Evolutionary conservation across 176 grass and related monocot species (phyloP).

Genomic region (Paspalum notatum): DNA sequence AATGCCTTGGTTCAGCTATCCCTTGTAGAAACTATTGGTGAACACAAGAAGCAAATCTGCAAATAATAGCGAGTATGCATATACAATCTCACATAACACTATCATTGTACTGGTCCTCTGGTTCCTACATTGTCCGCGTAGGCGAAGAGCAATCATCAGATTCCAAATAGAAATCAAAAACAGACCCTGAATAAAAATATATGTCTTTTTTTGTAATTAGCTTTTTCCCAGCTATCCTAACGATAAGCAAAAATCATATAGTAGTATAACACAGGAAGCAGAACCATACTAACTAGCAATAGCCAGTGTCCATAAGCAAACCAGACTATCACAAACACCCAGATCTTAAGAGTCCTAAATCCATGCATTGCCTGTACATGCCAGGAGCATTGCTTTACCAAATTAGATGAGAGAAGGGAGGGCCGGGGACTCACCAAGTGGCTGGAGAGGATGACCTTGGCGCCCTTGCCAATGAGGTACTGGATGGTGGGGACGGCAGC

Average conservation of each 20-base stretch:
- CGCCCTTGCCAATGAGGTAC: conserved; percentile 58
- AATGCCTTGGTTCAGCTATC: background rate
- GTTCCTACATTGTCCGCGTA: conserved; percentile 26
- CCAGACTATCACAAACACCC: background rate
- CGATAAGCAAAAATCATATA: background rate
- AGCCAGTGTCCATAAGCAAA: background rate
- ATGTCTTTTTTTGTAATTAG: background rate
- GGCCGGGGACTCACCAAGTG: conserved; percentile 55
- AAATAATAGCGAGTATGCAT: background rate
- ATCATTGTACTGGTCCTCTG: background rate
- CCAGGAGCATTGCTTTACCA: background rate
- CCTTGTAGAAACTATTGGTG: background rate
- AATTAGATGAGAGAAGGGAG: background rate
- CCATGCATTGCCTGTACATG: conserved; percentile 30
- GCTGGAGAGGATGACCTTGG: conserved; percentile 79
- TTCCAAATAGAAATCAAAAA: background rate
- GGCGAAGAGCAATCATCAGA: background rate
- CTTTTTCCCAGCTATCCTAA: background rate
- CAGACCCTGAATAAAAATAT: background rate
- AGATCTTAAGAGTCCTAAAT: background rate
- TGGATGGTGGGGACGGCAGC: conserved; percentile 76
- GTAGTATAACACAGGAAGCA: background rate
- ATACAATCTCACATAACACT: background rate
- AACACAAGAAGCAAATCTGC: background rate
- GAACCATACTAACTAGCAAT: background rate